phyloP scores from a whole-genome alignment of 2,329 filamentous ascomycete species.

The Didymella pinodella region DNA sequence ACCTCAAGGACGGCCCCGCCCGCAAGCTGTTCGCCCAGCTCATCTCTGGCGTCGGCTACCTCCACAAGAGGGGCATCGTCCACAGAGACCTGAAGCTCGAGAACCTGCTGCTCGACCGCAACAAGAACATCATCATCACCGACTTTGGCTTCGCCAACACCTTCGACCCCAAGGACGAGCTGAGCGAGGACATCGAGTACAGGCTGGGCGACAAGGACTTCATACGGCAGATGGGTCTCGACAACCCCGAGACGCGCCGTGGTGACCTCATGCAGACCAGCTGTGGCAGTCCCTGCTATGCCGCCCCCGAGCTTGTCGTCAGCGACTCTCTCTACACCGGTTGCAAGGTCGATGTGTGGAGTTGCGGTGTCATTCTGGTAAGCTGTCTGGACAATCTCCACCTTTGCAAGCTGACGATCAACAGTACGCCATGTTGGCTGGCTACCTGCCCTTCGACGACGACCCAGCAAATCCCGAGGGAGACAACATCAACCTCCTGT shows the following conservation, averaged over 20 bases:
- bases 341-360: constrained; percentile 98
- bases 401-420: constrained; percentile 18
- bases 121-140: constrained; percentile 99
- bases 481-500: constrained; percentile 97
- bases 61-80: constrained; percentile 98
- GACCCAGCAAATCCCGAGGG: constrained; percentile 98
- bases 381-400: constrained; percentile 51
- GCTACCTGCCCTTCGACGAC: constrained; percentile 96
- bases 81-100: constrained; percentile 97
- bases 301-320: constrained; percentile 94
- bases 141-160: constrained; percentile 99
- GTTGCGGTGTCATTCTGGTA: constrained; percentile 97
- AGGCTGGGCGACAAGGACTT: constrained; percentile 87
- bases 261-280: constrained; percentile 99
- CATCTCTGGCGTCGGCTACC: constrained; percentile 93
- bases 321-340: constrained; percentile 98
- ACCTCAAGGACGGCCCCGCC: constrained; percentile 91
- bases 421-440: constrained; percentile 97
- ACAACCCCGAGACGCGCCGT: constrained; percentile 77
- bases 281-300: constrained; percentile 97
- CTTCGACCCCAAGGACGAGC: constrained; percentile 87
- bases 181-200: constrained; percentile 88
- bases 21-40: constrained; percentile 93
- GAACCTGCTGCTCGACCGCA: constrained; percentile 91
- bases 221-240: constrained; percentile 85